Conservation (phyloP, 345 rosid genomes). For the Physaria fendleri region DNA sequence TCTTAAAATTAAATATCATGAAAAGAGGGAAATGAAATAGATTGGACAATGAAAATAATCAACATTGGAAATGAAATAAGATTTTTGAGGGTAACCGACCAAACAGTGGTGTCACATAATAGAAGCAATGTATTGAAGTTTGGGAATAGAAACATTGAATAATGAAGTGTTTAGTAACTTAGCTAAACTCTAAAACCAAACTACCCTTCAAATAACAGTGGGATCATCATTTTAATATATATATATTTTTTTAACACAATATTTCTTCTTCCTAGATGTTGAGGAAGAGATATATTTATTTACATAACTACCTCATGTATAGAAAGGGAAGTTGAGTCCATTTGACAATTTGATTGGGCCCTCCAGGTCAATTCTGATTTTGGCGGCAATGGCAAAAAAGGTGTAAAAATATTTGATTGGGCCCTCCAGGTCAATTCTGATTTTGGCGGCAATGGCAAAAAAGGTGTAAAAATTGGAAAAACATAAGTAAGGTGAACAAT, state of each 20-base stretch:
- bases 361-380: constrained; percentile 12
- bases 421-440: constrained; percentile 7
- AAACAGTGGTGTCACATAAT: constrained; percentile 27
- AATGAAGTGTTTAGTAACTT: constrained; percentile 22
- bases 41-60: constrained; percentile 17
- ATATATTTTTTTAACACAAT: no score
- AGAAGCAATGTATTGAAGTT: constrained; percentile 22
- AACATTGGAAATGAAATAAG: constrained; percentile 18
- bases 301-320: background rate
- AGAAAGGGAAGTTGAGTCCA: constrained; percentile 22
- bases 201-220: constrained; percentile 17
- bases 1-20: no score
- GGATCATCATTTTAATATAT: constrained; percentile 17
- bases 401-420: constrained; percentile 2
- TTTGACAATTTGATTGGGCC: constrained; percentile 24
- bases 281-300: background rate
- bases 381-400: constrained; percentile 19
- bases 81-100: constrained; percentile 25
- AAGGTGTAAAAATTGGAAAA: constrained; percentile 14
- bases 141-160: constrained; percentile 29
- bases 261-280: constrained; percentile 10
- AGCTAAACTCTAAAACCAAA: constrained; percentile 21
- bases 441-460: constrained; percentile 21
- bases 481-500: constrained; percentile 9
- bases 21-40: no score